A percentile compares a stretch with the other conserved stretches of the same genome.
Evolutionary conservation across 345 rosid species (phyloP).

Genomic region (Trapa incisa): DNA sequence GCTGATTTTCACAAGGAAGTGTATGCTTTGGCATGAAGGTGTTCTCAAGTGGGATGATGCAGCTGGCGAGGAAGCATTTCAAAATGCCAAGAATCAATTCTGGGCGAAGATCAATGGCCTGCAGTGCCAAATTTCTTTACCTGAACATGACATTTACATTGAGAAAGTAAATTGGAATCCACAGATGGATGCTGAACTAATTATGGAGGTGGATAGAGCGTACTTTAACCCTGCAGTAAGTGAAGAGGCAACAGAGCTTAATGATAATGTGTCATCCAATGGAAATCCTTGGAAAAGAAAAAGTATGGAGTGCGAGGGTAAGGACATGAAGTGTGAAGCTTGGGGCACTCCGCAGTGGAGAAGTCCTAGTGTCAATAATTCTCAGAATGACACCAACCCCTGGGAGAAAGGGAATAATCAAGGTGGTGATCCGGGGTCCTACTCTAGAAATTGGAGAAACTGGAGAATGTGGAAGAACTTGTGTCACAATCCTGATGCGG

Average conservation of each 20-base stretch:
- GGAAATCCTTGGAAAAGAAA: constrained; percentile 28
- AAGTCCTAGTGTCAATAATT: background rate
- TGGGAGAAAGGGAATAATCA: constrained; percentile 15
- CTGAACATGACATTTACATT: constrained; percentile 53
- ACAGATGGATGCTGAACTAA: constrained; percentile 46
- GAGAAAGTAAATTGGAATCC: constrained; percentile 63
- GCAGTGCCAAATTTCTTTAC: constrained; percentile 33
- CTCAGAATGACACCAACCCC: constrained; percentile 5
- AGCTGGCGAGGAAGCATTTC: constrained; percentile 74
- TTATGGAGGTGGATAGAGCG: constrained; percentile 43
- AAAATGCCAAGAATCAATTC: constrained; percentile 47
- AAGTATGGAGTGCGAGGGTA: constrained; percentile 6
- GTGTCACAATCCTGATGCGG: constrained; percentile 6
- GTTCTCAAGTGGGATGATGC: constrained; percentile 66
- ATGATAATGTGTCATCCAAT: constrained; percentile 12
- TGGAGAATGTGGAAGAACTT: constrained; percentile 12
- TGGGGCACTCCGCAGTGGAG: constrained; percentile 21
- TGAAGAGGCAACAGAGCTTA: constrained; percentile 13
- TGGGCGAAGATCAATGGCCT: constrained; percentile 55
- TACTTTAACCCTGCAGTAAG: constrained; percentile 33
- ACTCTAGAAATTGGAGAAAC: constrained; percentile 18
- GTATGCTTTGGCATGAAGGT: constrained; percentile 29
- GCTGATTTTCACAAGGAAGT: constrained; percentile 36
- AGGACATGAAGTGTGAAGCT: constrained; percentile 10
- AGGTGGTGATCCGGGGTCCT: constrained; percentile 13